Evolutionary conservation across 1,139 yeast species (phyloP).

Genomic region (Debaryomyces sp.): DNA sequence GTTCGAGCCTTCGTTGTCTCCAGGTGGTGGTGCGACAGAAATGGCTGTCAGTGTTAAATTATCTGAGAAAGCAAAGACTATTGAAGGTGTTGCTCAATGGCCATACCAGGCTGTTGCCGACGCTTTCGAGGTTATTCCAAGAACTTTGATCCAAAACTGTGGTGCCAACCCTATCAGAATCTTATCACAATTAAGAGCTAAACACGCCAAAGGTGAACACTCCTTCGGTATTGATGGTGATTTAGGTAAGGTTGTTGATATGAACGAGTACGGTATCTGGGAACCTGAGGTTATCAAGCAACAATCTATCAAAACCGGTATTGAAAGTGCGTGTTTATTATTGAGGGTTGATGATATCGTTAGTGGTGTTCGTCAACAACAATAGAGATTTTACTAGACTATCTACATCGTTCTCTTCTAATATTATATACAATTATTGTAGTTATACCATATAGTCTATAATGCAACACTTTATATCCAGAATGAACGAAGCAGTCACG

Average conservation of each 20-base stretch:
- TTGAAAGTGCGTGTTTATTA: slow-evolving; percentile 93
- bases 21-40: slow-evolving; percentile 99
- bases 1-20: slow-evolving; percentile 92
- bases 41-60: slow-evolving; percentile 94
- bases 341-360: slow-evolving; percentile 97
- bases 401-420: background rate
- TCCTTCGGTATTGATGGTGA: slow-evolving; percentile 97
- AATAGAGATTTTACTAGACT: slow-evolving; percentile 10
- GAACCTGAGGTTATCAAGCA: slow-evolving; percentile 98
- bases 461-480: slow-evolving; percentile 2
- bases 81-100: slow-evolving; percentile 97
- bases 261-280: slow-evolving; percentile 97
- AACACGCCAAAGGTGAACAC: slow-evolving; percentile 86
- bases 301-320: slow-evolving; percentile 94
- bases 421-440: slow-evolving; percentile 5
- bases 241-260: slow-evolving; percentile 89
- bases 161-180: slow-evolving; percentile 95
- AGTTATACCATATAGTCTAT: background rate
- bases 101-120: slow-evolving; percentile 99
- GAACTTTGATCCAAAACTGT: slow-evolving; percentile 95
- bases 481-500: background rate
- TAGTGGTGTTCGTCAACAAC: slow-evolving; percentile 77
- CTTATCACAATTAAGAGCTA: slow-evolving; percentile 89
- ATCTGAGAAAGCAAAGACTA: slow-evolving; percentile 86
- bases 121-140: slow-evolving; percentile 97